Conservation (phyloP, 2,329 filamentous ascomycete species). For the Microascus cirrosus region DNA sequence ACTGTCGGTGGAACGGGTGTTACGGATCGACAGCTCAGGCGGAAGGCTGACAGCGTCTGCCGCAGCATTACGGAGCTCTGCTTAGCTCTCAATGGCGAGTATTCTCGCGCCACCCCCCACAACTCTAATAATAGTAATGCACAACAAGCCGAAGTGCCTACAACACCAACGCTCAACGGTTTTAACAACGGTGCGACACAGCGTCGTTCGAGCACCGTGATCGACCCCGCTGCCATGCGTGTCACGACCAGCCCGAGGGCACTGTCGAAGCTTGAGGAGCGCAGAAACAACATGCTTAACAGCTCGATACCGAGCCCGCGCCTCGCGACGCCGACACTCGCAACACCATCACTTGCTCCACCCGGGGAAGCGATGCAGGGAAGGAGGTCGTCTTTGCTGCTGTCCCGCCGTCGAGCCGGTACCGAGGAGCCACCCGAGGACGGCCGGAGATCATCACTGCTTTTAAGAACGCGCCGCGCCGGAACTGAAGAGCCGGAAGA, state of each 20-base stretch:
- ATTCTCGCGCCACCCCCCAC: constrained; percentile 9
- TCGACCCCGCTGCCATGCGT: constrained; percentile 26
- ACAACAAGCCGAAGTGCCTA: constrained; percentile 11
- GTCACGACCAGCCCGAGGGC: constrained; percentile 33
- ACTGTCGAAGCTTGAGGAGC: constrained; percentile 41
- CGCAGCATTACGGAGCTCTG: constrained; percentile 87
- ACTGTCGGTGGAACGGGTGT: constrained; percentile 44
- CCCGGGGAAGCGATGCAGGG: constrained; percentile 7
- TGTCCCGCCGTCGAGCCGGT: constrained; percentile 32
- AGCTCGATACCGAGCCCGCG: constrained; percentile 34
- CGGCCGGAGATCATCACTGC: constrained; percentile 35
- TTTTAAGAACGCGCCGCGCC: constrained; percentile 31
- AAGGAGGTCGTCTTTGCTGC: constrained; percentile 43
- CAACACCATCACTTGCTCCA: constrained; percentile 25
- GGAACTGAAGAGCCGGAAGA: constrained; percentile 37
- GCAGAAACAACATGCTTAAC: constrained; percentile 34
- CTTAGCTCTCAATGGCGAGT: constrained; percentile 64
- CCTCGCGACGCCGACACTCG: constrained; percentile 24
- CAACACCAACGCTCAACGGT: constrained; percentile 34
- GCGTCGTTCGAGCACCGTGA: constrained; percentile 27
- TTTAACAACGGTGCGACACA: constrained; percentile 21
- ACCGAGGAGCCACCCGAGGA: constrained; percentile 38
- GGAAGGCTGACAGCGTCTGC: constrained; percentile 88
- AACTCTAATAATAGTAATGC: neutral
- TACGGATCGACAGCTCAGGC: constrained; percentile 74